These are phyloP conservation scores for Flaveria sonorensis DNA, from an alignment of 129 eudicot genomes.

Conservation along the genomic window DNA sequence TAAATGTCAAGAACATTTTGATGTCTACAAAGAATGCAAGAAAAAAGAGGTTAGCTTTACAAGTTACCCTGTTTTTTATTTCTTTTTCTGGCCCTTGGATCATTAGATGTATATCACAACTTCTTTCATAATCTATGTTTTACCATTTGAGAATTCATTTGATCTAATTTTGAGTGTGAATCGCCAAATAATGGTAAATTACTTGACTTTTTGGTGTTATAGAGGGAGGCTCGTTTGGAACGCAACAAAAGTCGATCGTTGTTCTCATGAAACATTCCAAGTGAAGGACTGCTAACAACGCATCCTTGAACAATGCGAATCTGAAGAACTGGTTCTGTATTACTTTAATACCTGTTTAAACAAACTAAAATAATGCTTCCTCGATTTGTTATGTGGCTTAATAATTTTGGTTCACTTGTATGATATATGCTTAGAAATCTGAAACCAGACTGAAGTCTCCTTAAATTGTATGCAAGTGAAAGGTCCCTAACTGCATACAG, in stretches of 20 bases:
- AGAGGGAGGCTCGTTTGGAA: constrained; percentile 98
- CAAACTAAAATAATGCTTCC: constrained; percentile 3
- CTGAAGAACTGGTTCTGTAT: constrained; percentile 15
- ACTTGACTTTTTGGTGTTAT: constrained; percentile 23
- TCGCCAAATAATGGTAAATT: not conserved
- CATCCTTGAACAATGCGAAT: not conserved
- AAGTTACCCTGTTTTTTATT: not conserved
- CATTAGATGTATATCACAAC: not conserved
- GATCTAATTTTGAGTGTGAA: not conserved
- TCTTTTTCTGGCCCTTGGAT: not conserved
- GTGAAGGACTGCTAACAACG: constrained; percentile 22
- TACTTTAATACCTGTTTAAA: not conserved
- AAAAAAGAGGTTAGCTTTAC: constrained; percentile 66
- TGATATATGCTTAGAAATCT: not conserved
- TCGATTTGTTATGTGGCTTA: constrained; percentile 19
- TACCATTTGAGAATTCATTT: not conserved
- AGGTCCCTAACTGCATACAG: no score
- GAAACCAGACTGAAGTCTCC: not conserved
- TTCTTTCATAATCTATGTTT: not conserved
- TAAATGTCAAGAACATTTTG: constrained; percentile 93
- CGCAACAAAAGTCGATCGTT: constrained; percentile 74
- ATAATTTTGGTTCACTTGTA: constrained; percentile 13
- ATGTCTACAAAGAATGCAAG: constrained; percentile 92
- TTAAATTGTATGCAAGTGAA: not conserved
- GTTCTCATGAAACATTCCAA: constrained; percentile 55